Conservation (phyloP, 2,329 filamentous ascomycete genomes). For the Aspergillus uvarum region DNA sequence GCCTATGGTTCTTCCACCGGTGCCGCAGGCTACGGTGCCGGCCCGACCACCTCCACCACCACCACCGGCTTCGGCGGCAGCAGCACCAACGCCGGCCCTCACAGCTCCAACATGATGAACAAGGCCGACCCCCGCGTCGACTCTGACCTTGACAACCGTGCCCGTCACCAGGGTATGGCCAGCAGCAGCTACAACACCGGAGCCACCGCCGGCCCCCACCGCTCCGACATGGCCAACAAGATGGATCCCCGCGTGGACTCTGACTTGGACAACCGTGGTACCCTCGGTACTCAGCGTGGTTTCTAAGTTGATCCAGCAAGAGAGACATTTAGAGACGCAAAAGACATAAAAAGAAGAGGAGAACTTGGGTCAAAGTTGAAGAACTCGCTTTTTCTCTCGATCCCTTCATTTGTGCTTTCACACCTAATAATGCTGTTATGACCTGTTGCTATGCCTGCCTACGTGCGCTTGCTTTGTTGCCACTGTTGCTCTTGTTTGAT, state of each 20-base stretch:
- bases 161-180: conserved; percentile 11
- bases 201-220: conserved; percentile 43
- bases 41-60: conserved; percentile 24
- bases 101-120: conserved; percentile 33
- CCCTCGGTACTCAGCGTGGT: conserved; percentile 5
- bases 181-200: conserved; percentile 12
- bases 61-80: conserved; percentile 7
- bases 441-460: not conserved
- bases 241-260: conserved; percentile 56
- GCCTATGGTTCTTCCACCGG: not conserved
- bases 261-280: conserved; percentile 32
- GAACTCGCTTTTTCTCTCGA: too few species aligned
- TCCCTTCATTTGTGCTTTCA: not conserved
- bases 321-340: not conserved
- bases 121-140: conserved; percentile 31
- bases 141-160: conserved; percentile 39
- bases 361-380: not conserved
- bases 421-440: not conserved
- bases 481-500: not conserved
- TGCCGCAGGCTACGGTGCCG: conserved; percentile 8
- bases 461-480: not conserved
- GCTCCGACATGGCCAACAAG: conserved; percentile 50
- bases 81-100: conserved; percentile 36
- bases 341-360: not conserved
- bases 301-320: not conserved